Evolutionary conservation across 192 early-diverging fungal species (phyloP), one percentile per base, ranked within the genome.

Genomic region (Rhizoclosmatium sp.): DNA sequence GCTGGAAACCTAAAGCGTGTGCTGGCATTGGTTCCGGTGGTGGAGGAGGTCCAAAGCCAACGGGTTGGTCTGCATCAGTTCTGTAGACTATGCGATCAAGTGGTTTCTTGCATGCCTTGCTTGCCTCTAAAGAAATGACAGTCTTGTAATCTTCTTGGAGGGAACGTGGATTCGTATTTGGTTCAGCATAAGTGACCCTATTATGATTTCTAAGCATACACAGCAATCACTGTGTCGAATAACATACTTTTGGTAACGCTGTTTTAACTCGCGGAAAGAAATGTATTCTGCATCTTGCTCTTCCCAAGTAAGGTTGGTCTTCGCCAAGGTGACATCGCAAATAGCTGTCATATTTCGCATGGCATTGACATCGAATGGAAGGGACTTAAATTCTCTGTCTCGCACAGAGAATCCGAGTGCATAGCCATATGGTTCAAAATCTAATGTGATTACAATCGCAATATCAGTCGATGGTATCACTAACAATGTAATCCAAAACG

Each of bases 1-100:
- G 60, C 78, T 89, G 89, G 81, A 87, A 83, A 59, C 88, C 82
- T 86, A 88, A 82, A 40, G 67, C 73, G 49, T 59, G 59, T 59
- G 45, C 9, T 67, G 54, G 41, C 56, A 41, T 21, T 67, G 78
- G 69, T 9, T 59, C 85, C 82, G 59, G 68, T 82, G 68, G 82
- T 81, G 81, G 82, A 58, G 48, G 86, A 5, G 9, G 14, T 23
- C 14, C 14, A 21, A 62, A 62, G 4, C 60, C 60, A 40, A 62
- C 21, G 9, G 60, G 14, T 23, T 62, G 9, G 60, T 62, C 60
- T 40, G 9, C 60, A 40, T 62, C 60, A 4, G 5, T 19, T 62
- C 60, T 19, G 23, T 62, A 62, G 21, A 62, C 39, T 7, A 62
- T 40, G 23, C 60, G 60, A 40, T 62, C 60, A 21, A 62, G 60